Conservation (phyloP, 2,329 filamentous ascomycete genomes). For the Macroventuria anomochaeta region DNA sequence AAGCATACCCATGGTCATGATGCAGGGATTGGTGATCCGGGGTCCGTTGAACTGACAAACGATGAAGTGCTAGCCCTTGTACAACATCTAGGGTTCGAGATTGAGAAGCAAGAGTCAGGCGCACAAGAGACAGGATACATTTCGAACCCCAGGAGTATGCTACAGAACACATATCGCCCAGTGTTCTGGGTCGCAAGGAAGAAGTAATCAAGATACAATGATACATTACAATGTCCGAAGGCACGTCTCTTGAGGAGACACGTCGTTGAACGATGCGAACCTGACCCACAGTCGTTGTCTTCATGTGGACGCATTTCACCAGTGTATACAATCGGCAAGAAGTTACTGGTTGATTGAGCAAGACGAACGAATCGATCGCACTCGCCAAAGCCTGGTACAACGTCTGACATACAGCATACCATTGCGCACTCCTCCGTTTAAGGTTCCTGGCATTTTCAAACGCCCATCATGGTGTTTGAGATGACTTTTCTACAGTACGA, state of each 20-base stretch:
- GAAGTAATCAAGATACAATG: conserved; percentile 17
- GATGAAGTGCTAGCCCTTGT: conserved; percentile 85
- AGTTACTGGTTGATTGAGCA: too few species aligned
- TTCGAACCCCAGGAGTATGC: conserved; percentile 82
- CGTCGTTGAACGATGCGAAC: not conserved
- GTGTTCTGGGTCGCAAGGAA: conserved; percentile 89
- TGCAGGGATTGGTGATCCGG: conserved; percentile 81
- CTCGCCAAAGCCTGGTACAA: too few species aligned
- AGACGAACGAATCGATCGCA: too few species aligned
- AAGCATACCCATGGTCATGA: conserved; percentile 18
- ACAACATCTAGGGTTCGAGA: conserved; percentile 74
- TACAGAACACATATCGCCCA: conserved; percentile 80
- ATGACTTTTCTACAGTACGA: too few species aligned
- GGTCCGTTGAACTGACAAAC: conserved; percentile 86
- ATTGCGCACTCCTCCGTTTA: too few species aligned
- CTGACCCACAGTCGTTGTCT: too few species aligned
- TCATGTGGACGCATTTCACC: too few species aligned
- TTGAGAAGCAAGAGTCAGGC: conserved; percentile 66
- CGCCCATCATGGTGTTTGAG: too few species aligned
- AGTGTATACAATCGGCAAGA: too few species aligned
- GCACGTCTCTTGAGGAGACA: not conserved
- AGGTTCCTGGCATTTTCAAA: too few species aligned
- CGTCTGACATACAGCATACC: too few species aligned
- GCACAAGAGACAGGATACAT: conserved; percentile 82
- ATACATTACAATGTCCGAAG: not conserved